phyloP scores from a whole-genome alignment of 306 rosid species.

The apple (Malus domestica) region DNA sequence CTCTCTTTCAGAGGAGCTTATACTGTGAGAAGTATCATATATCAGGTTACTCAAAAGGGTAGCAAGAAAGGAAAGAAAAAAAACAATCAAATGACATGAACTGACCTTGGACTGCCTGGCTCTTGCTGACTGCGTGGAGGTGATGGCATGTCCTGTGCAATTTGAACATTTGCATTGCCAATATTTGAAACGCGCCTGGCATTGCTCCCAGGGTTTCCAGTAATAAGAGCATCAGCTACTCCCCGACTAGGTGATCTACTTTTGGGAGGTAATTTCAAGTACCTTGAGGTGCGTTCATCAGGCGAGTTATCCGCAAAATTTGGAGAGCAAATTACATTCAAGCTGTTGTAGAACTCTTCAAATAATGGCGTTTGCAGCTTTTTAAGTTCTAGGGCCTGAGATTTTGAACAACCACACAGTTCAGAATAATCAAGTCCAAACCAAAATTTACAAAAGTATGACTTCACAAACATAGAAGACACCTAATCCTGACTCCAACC shows the following conservation, averaged over 20 bases:
- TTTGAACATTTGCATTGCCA: conserved; percentile 42
- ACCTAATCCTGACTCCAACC: conserved; percentile 2
- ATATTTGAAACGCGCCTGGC: conserved; percentile 49
- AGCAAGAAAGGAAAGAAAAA: neutral
- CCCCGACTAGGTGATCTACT: conserved; percentile 78
- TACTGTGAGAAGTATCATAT: conserved; percentile 30
- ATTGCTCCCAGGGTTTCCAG: conserved; percentile 82
- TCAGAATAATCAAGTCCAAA: conserved; percentile 15
- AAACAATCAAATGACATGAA: conserved; percentile 11
- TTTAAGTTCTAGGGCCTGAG: conserved; percentile 91
- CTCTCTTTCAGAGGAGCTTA: conserved; percentile 77
- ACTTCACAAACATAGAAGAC: neutral
- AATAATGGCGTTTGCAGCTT: conserved; percentile 88
- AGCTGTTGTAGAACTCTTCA: conserved; percentile 88
- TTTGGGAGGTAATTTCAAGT: conserved; percentile 91
- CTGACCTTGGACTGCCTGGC: conserved; percentile 77
- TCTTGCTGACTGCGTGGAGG: conserved; percentile 61
- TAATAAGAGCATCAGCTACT: conserved; percentile 38
- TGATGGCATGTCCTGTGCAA: conserved; percentile 48
- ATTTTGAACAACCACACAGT: conserved; percentile 3
- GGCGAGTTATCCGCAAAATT: conserved; percentile 38
- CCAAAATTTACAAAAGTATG: neutral
- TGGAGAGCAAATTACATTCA: conserved; percentile 65
- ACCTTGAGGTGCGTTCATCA: conserved; percentile 59
- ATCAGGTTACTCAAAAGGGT: conserved; percentile 14